Evolutionary conservation across 176 grass and related monocot genomes (phyloP), one percentile per base, ranked within the genome.

Genomic region (Lolium perenne): DNA sequence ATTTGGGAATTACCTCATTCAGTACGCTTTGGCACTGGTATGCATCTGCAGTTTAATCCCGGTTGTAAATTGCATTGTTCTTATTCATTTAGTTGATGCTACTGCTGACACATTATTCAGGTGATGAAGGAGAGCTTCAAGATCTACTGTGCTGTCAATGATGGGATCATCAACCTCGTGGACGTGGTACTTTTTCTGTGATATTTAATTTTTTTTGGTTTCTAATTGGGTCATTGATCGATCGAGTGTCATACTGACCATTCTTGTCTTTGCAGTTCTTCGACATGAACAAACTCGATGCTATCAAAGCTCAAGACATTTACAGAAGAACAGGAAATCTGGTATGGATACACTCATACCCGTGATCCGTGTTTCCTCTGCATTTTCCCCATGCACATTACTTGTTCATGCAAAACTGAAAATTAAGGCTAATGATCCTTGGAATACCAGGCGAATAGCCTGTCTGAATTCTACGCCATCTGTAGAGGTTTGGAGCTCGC

Each of bases 81-180:
- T 41, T 8, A 41, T 10, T n/a, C 10, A 29, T 2, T 29, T n/a
- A 40, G 68, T 2, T 20, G 43, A 74, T 15, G 13, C 4, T 22
- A 4, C 55, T 10, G 29, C 18, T 76, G 12, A 20, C 9, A 10
- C 12, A 46, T 80, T 14, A 41, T 22, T 58, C 71, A 97, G 94
- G 86, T 93, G 70, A n/a, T 93, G 66, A 98, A 95, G 88, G 95
- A 95, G 84, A 98, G 93, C 85, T 98, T 95, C 80, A 98, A 91
- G 81, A 92, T 95, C 4, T 98, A 98, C 23, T 98, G 95, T 43
- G 85, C 93, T n/a, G 76, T 98, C 20, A 98, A 95, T 22, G 95
- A 95, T 85, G 93, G 95, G 38, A 93, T 97, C 82, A 93, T 97
- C 76, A 93, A 93, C 59, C 89, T 95, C 73, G 91, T 98, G 35